These are phyloP conservation scores for Globisporangium splendens DNA, from an alignment of 352 stramenopile genomes.

Conservation along the genomic window DNA sequence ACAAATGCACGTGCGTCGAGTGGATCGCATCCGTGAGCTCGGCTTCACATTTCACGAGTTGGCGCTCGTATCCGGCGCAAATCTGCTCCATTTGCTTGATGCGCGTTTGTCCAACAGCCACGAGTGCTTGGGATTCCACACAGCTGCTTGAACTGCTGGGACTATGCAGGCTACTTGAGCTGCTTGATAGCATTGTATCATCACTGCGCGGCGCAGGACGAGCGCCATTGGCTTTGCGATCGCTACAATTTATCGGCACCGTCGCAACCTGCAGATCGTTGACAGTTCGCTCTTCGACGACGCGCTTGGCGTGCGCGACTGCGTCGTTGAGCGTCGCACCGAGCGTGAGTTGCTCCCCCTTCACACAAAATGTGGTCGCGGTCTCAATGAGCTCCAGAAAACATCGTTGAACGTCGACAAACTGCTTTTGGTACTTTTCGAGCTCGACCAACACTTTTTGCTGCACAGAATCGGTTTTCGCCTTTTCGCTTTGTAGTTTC, in stretches of 20 bases:
- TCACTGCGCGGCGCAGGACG: no score
- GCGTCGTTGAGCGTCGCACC: constrained; percentile 14
- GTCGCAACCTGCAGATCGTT: constrained; percentile 40
- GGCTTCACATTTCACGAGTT: constrained; percentile 43
- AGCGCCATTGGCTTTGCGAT: no score
- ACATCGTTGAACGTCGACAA: constrained; percentile 44
- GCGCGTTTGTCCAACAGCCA: constrained; percentile 31
- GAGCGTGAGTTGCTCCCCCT: constrained; percentile 32
- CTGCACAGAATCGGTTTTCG: constrained; percentile 45
- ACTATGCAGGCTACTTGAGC: no score
- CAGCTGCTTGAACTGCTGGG: constrained; percentile 3
- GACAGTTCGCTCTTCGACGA: constrained; percentile 44
- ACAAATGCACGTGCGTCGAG: constrained; percentile 21
- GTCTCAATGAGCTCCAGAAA: constrained; percentile 49
- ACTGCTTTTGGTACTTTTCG: constrained; percentile 45
- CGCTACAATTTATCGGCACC: constrained; percentile 2
- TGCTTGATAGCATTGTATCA: no score
- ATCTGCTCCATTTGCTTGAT: constrained; percentile 40
- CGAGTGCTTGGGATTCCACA: constrained; percentile 43
- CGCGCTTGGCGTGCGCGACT: constrained; percentile 8
- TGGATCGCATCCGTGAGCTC: constrained; percentile 49
- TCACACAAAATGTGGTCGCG: constrained; percentile 37
- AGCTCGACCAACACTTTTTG: constrained; percentile 48
- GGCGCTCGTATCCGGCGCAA: constrained; percentile 40
- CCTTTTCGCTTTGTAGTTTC: constrained; percentile 42